These are phyloP conservation scores for Posidonia australis DNA, from an alignment of 106 monocot species.

Conservation along the genomic window DNA sequence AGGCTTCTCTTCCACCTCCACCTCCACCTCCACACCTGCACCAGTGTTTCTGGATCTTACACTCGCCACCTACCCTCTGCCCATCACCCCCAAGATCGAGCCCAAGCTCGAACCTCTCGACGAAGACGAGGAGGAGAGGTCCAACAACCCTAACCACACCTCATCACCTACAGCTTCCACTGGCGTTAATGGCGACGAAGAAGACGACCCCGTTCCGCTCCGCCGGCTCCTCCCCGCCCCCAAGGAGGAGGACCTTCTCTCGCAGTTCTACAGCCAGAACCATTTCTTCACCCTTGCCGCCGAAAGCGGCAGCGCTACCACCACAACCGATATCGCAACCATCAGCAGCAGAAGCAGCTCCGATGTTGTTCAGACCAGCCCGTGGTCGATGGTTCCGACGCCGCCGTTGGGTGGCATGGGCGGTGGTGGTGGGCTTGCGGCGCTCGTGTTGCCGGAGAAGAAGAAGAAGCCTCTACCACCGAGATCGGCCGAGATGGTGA, in stretches of 20 bases:
- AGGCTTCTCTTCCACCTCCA: background rate
- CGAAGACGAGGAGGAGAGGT: background rate
- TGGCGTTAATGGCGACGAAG: background rate
- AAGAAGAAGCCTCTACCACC: background rate
- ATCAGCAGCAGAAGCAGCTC: background rate
- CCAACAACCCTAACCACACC: background rate
- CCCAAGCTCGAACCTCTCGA: constrained; percentile 4
- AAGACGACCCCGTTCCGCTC: background rate
- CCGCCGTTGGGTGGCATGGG: background rate
- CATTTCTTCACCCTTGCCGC: background rate
- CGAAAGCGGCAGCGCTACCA: too few species aligned
- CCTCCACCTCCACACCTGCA: background rate
- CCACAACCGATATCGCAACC: too few species aligned
- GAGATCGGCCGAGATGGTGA: constrained; percentile 16
- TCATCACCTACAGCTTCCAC: background rate
- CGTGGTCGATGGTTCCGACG: background rate
- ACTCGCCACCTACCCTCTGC: background rate
- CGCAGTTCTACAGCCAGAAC: background rate
- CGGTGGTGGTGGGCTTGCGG: background rate
- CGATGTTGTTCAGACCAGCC: background rate
- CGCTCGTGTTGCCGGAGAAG: constrained; percentile 1
- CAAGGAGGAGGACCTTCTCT: background rate
- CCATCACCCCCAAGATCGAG: background rate
- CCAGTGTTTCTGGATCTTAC: background rate
- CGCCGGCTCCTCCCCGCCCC: background rate